Evolutionary conservation across 2,329 filamentous ascomycete genomes (phyloP), one percentile per base, ranked within the genome.

Genomic region (Colletotrichum camelliae): DNA sequence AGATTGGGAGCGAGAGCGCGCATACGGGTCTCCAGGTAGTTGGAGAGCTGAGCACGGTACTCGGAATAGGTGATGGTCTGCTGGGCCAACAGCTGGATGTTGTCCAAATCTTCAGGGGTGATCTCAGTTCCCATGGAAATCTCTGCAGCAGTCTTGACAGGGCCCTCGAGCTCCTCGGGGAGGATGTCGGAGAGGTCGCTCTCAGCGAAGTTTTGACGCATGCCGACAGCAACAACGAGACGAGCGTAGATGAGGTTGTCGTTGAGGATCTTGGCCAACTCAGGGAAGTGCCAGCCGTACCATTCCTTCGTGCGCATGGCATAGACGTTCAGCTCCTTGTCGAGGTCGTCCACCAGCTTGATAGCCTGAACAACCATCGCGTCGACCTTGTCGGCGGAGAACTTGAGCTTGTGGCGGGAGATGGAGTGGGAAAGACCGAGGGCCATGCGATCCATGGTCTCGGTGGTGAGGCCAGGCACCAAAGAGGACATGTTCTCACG

Each of bases 261-360:
- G 86, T 97, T 97, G 80, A 98, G 91, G 83, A 98, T 98, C 88
- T 96, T 96, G 83, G 95, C 96, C 91, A 99, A 93, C 89, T 99
- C 97, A 55, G 97, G 97, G 89, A 98, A 99, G 87, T 98, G 97
- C 97, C 97, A 99, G 82, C 97, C 97, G 84, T 99, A 99, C 97
- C 97, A 99, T 87, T 99, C 97, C 92, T 98, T 98, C 77, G 98
- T 96, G 85, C 97, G 92, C 97, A 99, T 99, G 79, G 97, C 96
- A 84, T 98, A 98, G 81, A 95, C 97, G 89, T 99, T 99, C 78
- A 99, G 90, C 87, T 99, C 97, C 90, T 99, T 99, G 89, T 99
- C 97, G 77, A 99, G 89, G 79, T 99, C 97, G 84, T 99, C 97
- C 62, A 99, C 90, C 67, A 98, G 92, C 78, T 94, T 94, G 83